Evolutionary conservation across 495 filamentous ascomycete genomes (phyloP).

Genomic region (Penicillium maclennaniae): DNA sequence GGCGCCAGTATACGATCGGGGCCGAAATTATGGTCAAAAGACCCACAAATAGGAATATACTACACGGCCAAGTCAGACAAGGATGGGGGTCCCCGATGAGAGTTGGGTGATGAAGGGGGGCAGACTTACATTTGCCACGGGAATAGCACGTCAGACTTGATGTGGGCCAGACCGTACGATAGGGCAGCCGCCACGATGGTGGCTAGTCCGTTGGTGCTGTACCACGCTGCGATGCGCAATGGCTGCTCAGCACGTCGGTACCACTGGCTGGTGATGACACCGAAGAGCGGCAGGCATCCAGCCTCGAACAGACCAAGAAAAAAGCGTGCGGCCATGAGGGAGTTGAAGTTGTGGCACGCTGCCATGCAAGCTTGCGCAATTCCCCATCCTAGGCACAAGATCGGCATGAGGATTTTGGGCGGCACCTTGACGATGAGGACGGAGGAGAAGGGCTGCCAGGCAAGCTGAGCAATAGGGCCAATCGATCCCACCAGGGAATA

Average conservation of each 20-base stretch:
- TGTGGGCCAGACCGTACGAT: constrained; percentile 52
- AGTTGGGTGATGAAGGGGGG: not conserved
- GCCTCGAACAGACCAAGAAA: constrained; percentile 51
- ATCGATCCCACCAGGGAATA: constrained; percentile 62
- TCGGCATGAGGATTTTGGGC: constrained; percentile 60
- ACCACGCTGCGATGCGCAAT: constrained; percentile 47
- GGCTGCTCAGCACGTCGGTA: constrained; percentile 50
- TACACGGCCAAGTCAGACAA: constrained; percentile 7
- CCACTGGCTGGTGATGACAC: constrained; percentile 48
- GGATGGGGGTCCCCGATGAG: not conserved
- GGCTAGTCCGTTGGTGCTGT: constrained; percentile 46
- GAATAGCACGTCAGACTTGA: constrained; percentile 46
- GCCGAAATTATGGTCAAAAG: constrained; percentile 45
- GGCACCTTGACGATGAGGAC: constrained; percentile 63
- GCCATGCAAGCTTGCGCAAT: constrained; percentile 46
- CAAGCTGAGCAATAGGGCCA: constrained; percentile 59
- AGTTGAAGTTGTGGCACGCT: constrained; percentile 37
- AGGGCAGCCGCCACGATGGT: constrained; percentile 46
- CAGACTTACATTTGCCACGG: constrained; percentile 58
- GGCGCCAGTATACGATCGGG: constrained; percentile 40
- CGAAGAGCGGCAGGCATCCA: constrained; percentile 58
- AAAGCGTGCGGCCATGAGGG: constrained; percentile 45
- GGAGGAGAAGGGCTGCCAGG: constrained; percentile 64
- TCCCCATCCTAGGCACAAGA: constrained; percentile 52
- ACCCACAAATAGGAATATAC: constrained; percentile 46